Evolutionary conservation across 495 filamentous ascomycete species (phyloP).

Genomic region (Neurospora tetrasperma): DNA sequence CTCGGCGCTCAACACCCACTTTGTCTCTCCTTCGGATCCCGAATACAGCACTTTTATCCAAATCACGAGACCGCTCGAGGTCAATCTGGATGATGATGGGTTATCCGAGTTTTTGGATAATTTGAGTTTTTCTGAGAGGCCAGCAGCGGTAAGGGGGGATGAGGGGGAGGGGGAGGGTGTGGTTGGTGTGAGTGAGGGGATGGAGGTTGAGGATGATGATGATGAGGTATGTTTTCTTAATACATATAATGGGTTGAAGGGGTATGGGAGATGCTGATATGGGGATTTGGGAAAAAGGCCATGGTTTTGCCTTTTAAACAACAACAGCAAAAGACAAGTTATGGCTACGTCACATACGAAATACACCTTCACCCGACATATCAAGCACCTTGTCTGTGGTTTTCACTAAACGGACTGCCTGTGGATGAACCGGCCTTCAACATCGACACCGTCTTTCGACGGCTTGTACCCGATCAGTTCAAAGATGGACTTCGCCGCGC

Average conservation of each 20-base stretch:
- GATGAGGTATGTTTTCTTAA: constrained; percentile 38
- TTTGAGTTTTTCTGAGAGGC: constrained; percentile 25
- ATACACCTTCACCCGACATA: constrained; percentile 49
- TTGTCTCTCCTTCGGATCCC: constrained; percentile 11
- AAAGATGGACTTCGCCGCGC: constrained; percentile 44
- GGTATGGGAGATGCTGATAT: constrained; percentile 20
- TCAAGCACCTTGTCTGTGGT: constrained; percentile 49
- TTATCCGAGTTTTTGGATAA: constrained; percentile 30
- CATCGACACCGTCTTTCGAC: constrained; percentile 58
- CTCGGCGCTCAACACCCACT: constrained; percentile 24
- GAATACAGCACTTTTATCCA: constrained; percentile 36
- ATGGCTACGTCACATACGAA: constrained; percentile 48
- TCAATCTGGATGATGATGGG: constrained; percentile 29
- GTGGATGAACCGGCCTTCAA: constrained; percentile 30
- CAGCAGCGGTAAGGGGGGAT: neutral
- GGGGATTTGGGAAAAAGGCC: constrained; percentile 19
- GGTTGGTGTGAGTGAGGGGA: constrained; percentile 17
- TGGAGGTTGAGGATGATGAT: constrained; percentile 35
- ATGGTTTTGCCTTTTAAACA: neutral
- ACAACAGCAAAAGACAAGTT: neutral
- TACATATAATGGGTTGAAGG: too few relatives aligned
- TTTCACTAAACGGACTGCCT: constrained; percentile 39
- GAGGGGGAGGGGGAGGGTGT: neutral
- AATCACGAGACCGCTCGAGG: constrained; percentile 36
- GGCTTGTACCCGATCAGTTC: constrained; percentile 56